phyloP scores from a whole-genome alignment of 805 yeast genomes.

The Hemisphaericaspora nanyangensis region DNA sequence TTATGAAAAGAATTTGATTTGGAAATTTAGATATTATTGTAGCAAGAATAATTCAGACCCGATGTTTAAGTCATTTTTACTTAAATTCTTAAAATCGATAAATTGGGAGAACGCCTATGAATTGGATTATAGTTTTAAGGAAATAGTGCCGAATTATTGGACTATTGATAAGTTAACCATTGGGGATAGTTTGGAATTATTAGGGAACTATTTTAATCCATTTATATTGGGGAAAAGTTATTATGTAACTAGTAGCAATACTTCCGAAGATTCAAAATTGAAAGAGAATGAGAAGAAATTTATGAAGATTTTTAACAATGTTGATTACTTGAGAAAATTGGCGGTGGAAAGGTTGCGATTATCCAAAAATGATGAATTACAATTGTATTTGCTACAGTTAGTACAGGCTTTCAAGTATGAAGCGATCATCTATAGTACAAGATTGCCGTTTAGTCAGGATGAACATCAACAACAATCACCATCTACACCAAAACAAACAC shows the following conservation, averaged over 20 bases:
- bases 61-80: slow-evolving; percentile 39
- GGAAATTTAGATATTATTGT: slow-evolving; percentile 84
- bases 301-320: slow-evolving; percentile 28
- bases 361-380: slow-evolving; percentile 77
- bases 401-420: slow-evolving; percentile 92
- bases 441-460: background rate
- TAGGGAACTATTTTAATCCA: slow-evolving; percentile 73
- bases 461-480: background rate
- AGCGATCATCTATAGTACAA: slow-evolving; percentile 22
- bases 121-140: slow-evolving; percentile 67
- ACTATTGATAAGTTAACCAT: slow-evolving; percentile 66
- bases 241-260: background rate
- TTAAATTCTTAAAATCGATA: slow-evolving; percentile 82
- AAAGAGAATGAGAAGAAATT: slow-evolving; percentile 26
- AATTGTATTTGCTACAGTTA: slow-evolving; percentile 77
- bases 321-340: slow-evolving; percentile 70
- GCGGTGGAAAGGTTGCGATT: slow-evolving; percentile 80
- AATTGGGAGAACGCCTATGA: slow-evolving; percentile 86
- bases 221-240: slow-evolving; percentile 19
- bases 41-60: slow-evolving; percentile 49
- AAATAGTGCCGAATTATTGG: slow-evolving; percentile 60
- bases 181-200: slow-evolving; percentile 80
- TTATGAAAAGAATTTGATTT: slow-evolving; percentile 62
- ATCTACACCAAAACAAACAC: too few species aligned
- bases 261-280: slow-evolving; percentile 7